Percentiles rank a stretch among this genome's conserved stretches.
Conservation (phyloP, 768 basidiomycete genomes). For the Cyclocybe cylindracea region DNA sequence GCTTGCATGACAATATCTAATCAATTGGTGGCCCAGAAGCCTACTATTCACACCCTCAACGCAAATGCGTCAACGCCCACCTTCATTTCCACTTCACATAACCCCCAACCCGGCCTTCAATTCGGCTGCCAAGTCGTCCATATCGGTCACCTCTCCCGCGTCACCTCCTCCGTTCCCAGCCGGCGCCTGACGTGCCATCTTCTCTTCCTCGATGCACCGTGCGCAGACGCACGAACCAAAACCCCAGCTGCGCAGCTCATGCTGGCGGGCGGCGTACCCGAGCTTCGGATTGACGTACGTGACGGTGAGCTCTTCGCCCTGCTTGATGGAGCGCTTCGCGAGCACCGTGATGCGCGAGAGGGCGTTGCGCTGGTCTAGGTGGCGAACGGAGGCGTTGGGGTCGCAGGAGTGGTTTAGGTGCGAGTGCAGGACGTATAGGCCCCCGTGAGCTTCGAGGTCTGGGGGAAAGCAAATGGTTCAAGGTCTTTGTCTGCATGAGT, state of each 20-base stretch:
- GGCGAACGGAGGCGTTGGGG: slow-evolving; percentile 79
- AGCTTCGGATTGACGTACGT: slow-evolving; percentile 78
- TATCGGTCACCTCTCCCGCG: slow-evolving; percentile 19
- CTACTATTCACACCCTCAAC: background rate
- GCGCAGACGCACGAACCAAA: slow-evolving; percentile 71
- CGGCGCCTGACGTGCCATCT: slow-evolving; percentile 31
- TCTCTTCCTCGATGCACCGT: slow-evolving; percentile 65
- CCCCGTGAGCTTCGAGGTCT: slow-evolving; percentile 87
- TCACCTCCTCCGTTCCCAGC: slow-evolving; percentile 19
- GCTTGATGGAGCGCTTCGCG: slow-evolving; percentile 62
- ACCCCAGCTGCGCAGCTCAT: slow-evolving; percentile 68
- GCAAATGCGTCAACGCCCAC: background rate
- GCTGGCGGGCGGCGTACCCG: slow-evolving; percentile 46
- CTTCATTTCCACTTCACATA: slow-evolving; percentile 23
- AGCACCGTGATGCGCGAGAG: slow-evolving; percentile 76
- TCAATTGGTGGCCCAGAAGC: too few relatives aligned
- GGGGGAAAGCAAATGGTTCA: background rate
- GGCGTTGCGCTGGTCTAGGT: slow-evolving; percentile 66
- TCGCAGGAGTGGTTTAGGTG: slow-evolving; percentile 86
- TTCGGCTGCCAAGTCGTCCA: slow-evolving; percentile 56
- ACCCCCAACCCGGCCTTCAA: slow-evolving; percentile 68
- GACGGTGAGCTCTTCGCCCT: slow-evolving; percentile 75
- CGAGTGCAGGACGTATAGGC: slow-evolving; percentile 82
- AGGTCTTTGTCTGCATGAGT: background rate
- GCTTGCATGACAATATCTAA: too few relatives aligned